Conservation (phyloP, 2,329 filamentous ascomycete genomes). For the Aspergillus transmontanensis region DNA sequence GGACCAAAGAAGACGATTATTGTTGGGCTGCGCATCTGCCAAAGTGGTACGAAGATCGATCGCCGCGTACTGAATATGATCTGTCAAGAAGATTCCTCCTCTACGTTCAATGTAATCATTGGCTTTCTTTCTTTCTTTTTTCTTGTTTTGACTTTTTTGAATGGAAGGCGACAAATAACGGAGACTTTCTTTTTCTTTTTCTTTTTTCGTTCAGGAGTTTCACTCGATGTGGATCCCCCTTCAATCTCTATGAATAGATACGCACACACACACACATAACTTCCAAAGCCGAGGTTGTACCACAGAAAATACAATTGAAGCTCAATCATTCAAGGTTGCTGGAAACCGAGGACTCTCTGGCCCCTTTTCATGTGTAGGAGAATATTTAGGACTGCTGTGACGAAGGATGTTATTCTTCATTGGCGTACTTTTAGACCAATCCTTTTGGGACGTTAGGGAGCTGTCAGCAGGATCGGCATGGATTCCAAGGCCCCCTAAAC, state of each 20-base stretch:
- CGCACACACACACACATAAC: not conserved
- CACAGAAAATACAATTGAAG: not conserved
- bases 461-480: constrained; percentile 1
- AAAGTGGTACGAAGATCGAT: not conserved
- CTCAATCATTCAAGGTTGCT: not conserved
- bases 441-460: not conserved
- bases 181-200: not conserved
- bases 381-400: not conserved
- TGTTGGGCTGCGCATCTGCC: not conserved
- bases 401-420: not conserved
- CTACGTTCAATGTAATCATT: not conserved
- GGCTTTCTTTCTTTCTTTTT: not conserved
- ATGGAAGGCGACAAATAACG: not conserved
- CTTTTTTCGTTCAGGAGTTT: not conserved
- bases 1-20: not conserved
- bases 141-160: not conserved
- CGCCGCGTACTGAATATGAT: constrained; percentile 8
- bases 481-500: constrained; percentile 3
- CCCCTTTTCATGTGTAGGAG: not conserved
- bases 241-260: not conserved
- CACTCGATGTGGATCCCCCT: not conserved
- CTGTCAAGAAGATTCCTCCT: constrained; percentile 5
- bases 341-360: not conserved
- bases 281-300: not conserved
- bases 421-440: not conserved